Percentiles rank a stretch among this genome's conserved stretches.
phyloP scores from a whole-genome alignment of 495 filamentous ascomycete genomes.

The Podospora appendiculata region DNA sequence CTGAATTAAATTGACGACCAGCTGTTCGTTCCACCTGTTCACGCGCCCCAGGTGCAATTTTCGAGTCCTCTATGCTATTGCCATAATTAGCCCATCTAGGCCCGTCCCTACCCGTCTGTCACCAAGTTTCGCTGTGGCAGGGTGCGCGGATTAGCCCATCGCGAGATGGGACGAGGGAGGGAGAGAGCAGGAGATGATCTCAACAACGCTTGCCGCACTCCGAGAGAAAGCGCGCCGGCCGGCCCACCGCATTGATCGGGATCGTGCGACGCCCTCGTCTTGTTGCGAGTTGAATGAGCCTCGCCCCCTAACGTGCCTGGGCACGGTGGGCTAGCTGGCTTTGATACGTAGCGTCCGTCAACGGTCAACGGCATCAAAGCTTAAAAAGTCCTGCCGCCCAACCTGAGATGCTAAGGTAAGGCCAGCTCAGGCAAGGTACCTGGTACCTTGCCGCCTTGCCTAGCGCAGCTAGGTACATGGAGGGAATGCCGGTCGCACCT shows the following conservation, averaged over 20 bases:
- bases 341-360: too few relatives aligned
- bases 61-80: constrained; percentile 4
- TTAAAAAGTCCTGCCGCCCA: constrained; percentile 5
- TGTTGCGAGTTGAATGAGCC: constrained; percentile 9
- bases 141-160: not conserved
- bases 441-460: not conserved
- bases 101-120: constrained; percentile 21
- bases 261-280: constrained; percentile 1
- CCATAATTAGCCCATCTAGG: constrained; percentile 13
- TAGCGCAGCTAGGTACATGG: not conserved
- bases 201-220: not conserved
- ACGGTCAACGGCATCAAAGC: constrained; percentile 12
- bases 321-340: too few relatives aligned
- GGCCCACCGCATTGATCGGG: constrained; percentile 14
- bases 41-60: constrained; percentile 14
- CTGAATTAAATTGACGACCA: constrained; percentile 19
- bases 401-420: too few relatives aligned
- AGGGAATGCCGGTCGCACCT: too few relatives aligned
- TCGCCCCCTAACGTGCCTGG: not conserved
- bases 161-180: not conserved
- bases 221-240: not conserved
- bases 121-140: not conserved
- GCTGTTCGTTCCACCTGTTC: constrained; percentile 12
- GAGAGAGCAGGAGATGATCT: too few relatives aligned
- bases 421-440: too few relatives aligned